These are phyloP conservation scores for Helicocarpus griseus DNA, from an alignment of 2,329 filamentous ascomycete genomes.

Conservation along the genomic window DNA sequence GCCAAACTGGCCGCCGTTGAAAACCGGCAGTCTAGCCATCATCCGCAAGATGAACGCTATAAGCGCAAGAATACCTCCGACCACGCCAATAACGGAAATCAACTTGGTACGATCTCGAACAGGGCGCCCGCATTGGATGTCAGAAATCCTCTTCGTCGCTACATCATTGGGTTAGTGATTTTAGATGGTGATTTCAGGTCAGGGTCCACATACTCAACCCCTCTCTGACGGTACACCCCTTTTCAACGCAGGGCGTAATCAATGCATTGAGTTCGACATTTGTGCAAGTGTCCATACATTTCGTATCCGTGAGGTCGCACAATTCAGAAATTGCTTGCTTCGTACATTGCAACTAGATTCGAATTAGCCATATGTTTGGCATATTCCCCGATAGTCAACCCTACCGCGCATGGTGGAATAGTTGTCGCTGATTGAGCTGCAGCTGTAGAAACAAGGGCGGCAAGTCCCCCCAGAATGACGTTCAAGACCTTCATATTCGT, in stretches of 20 bases:
- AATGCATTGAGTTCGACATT: background rate
- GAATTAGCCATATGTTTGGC: background rate
- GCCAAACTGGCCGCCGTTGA: conserved; percentile 2
- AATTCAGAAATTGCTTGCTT: background rate
- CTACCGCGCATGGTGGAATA: conserved; percentile 1
- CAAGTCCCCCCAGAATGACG: background rate
- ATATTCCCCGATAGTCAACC: background rate
- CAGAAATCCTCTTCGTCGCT: background rate
- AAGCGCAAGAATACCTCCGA: background rate
- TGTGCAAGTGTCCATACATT: conserved; percentile 2
- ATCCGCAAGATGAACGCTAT: background rate
- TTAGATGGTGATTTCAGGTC: background rate
- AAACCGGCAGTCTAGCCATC: background rate
- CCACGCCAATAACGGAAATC: background rate
- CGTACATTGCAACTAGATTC: conserved; percentile 1
- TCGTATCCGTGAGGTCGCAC: background rate
- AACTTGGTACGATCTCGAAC: conserved; percentile 1
- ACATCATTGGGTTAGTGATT: background rate
- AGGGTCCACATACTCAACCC: background rate
- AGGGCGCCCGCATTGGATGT: background rate
- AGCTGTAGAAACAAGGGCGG: background rate
- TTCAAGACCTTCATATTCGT: background rate
- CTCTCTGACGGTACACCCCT: background rate
- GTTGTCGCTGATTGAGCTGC: background rate
- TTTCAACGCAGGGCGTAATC: background rate